Percentiles rank a stretch among this genome's conserved stretches.
phyloP scores from a whole-genome alignment of 768 basidiomycete genomes.

The Gloeopeniophorella convolvens region DNA sequence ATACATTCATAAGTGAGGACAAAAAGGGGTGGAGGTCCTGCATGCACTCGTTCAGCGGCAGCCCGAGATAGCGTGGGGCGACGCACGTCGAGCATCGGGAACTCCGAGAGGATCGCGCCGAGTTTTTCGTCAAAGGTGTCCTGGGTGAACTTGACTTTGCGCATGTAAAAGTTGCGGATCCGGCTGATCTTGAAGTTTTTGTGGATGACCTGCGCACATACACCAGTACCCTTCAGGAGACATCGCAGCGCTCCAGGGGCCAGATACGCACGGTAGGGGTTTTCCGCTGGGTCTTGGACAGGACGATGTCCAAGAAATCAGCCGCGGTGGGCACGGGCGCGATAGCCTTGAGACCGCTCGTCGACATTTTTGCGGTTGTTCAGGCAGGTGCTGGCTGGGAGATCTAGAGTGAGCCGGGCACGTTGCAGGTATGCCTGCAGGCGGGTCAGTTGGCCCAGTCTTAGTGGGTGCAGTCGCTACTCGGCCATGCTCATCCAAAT shows the following conservation, averaged over 20 bases:
- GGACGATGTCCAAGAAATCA: constrained; percentile 91
- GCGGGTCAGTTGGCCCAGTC: too few species aligned
- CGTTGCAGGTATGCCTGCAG: too few species aligned
- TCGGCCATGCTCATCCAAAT: too few species aligned
- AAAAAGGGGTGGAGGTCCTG: constrained; percentile 95
- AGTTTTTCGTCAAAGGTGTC: constrained; percentile 96
- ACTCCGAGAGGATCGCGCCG: constrained; percentile 87
- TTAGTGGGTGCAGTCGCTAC: too few species aligned
- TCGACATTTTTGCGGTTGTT: constrained; percentile 51
- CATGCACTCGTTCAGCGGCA: background rate
- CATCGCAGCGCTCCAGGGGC: background rate
- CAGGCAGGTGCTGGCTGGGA: too few species aligned
- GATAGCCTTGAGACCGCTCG: constrained; percentile 91
- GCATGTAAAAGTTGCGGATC: constrained; percentile 97
- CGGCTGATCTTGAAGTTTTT: constrained; percentile 99
- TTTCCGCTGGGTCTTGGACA: constrained; percentile 94
- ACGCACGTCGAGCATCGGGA: constrained; percentile 94
- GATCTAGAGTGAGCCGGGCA: too few species aligned
- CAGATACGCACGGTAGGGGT: constrained; percentile 73
- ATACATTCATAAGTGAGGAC: constrained; percentile 91
- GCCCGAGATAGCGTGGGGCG: constrained; percentile 3
- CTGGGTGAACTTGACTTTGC: constrained; percentile 99
- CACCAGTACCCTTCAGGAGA: background rate
- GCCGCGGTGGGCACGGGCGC: constrained; percentile 96
- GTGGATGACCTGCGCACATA: constrained; percentile 75